Conservation (phyloP, 306 rosid species). For the Quercus gilva region DNA sequence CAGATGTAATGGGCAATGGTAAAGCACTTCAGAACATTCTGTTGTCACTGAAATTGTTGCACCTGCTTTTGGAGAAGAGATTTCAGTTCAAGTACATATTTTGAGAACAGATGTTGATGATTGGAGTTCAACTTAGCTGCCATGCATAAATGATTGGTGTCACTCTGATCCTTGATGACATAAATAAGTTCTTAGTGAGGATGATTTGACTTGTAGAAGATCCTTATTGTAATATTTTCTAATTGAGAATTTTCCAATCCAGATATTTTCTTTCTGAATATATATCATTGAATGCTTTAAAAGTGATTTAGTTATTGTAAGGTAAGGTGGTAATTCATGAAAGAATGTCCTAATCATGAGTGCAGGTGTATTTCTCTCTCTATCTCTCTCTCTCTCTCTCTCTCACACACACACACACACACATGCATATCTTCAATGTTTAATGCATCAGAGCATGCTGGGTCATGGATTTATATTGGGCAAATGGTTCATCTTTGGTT, state of each 20-base stretch:
- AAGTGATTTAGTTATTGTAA: no score
- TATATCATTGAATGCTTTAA: no score
- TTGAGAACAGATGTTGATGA: neutral
- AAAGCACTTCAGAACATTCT: neutral
- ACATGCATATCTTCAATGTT: neutral
- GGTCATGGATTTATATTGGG: neutral
- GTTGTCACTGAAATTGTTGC: neutral
- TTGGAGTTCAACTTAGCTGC: neutral
- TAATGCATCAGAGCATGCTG: neutral
- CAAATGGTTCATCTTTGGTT: neutral
- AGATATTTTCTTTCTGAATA: no score
- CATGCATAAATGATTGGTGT: neutral
- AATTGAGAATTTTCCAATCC: no score
- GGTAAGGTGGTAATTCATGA: neutral
- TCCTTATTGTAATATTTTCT: no score
- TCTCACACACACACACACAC: neutral
- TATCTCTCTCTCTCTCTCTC: neutral
- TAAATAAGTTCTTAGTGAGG: neutral
- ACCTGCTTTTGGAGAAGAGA: neutral
- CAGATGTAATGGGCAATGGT: neutral
- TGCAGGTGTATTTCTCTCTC: conserved; percentile 15
- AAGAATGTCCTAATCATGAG: neutral
- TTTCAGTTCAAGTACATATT: neutral
- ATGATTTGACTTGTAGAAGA: neutral
- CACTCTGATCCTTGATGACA: neutral